Conservation (phyloP, 208 protist genomes). For the Wallacemonas rigidus region DNA sequence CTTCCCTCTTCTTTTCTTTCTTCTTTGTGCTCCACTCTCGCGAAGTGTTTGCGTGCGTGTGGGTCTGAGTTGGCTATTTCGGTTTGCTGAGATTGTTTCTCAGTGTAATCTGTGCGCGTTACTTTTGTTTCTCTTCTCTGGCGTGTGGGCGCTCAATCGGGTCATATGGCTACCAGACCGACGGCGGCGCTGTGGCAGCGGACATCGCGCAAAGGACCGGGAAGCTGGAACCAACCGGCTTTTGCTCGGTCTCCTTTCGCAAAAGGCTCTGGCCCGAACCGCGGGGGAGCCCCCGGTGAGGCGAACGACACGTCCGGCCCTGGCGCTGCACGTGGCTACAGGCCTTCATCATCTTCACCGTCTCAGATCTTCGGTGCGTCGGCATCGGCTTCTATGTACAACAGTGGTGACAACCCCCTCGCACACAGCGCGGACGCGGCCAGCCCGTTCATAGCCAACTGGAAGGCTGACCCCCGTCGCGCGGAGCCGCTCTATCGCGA, state of each 20-base stretch:
- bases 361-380: not conserved
- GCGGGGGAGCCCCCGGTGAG: too few species aligned
- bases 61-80: too few species aligned
- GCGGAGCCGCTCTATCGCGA: conserved; percentile 17
- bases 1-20: not conserved
- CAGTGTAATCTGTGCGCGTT: not conserved
- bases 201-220: conserved; percentile 63
- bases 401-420: conserved; percentile 14
- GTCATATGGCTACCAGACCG: conserved; percentile 9
- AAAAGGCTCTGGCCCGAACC: not conserved
- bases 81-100: not conserved
- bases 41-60: not conserved
- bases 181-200: conserved; percentile 25
- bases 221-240: conserved; percentile 40
- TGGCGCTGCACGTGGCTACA: not conserved
- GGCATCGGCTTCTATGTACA: conserved; percentile 14
- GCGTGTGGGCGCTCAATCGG: too few species aligned
- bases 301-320: too few species aligned
- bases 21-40: conserved; percentile 17
- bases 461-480: conserved; percentile 43
- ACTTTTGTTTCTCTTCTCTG: not conserved
- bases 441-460: conserved; percentile 42
- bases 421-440: conserved; percentile 16
- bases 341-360: not conserved
- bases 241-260: not conserved